A percentile compares a stretch with the other conserved stretches of the same genome.
Evolutionary conservation across 371 early-diverging fungal genomes (phyloP).

Genomic region (Apophysomyces sp.): DNA sequence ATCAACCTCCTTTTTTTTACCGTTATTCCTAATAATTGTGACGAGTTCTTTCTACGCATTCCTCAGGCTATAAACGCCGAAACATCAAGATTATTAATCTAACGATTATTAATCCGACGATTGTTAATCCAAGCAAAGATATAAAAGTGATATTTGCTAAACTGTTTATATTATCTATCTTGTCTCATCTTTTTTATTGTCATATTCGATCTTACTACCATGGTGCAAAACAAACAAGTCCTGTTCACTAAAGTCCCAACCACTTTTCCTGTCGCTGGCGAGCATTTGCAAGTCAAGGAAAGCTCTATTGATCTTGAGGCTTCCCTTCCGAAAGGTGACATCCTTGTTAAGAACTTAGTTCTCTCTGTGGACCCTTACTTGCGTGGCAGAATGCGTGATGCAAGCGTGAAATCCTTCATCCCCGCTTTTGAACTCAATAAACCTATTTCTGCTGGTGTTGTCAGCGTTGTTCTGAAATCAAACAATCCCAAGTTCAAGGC

Average conservation of each 20-base stretch:
- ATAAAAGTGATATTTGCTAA: not conserved
- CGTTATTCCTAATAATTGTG: too few species aligned
- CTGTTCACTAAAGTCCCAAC: slow-evolving; percentile 43
- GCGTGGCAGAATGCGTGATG: slow-evolving; percentile 64
- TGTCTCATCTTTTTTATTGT: slow-evolving; percentile 1
- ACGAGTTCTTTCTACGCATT: too few species aligned
- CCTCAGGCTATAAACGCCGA: too few species aligned
- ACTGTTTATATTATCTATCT: not conserved
- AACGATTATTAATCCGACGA: too few species aligned
- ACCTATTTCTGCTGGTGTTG: slow-evolving; percentile 52
- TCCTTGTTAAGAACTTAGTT: slow-evolving; percentile 47
- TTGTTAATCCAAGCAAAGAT: not conserved
- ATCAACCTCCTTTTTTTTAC: too few species aligned
- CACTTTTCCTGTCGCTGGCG: slow-evolving; percentile 38
- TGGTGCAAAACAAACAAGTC: slow-evolving; percentile 24
- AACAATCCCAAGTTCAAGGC: slow-evolving; percentile 47
- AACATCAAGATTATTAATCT: too few species aligned
- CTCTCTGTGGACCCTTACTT: slow-evolving; percentile 48
- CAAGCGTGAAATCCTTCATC: slow-evolving; percentile 39
- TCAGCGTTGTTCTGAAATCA: slow-evolving; percentile 59
- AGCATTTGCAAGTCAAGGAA: slow-evolving; percentile 47
- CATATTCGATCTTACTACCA: not conserved
- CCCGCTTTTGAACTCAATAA: slow-evolving; percentile 54
- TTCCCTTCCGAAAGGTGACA: slow-evolving; percentile 48
- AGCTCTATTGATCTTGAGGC: slow-evolving; percentile 41